A percentile compares a stretch with the other conserved stretches of the same genome.
Evolutionary conservation across 225 moss, liverwort and hornwort genomes (phyloP).

Genomic region (Polytrichum formosum): DNA sequence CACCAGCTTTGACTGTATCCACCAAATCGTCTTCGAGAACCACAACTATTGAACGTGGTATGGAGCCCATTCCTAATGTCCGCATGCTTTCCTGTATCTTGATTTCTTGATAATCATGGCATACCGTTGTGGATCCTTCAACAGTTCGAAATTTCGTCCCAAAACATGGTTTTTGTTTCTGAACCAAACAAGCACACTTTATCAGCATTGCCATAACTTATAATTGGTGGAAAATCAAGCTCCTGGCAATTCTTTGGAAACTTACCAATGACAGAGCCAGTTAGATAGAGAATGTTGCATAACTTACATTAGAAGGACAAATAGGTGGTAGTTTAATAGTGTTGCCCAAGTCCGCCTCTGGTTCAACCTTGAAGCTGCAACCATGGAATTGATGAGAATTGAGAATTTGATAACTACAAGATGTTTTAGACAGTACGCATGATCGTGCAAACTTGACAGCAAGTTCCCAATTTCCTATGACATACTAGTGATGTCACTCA

Average conservation of each 20-base stretch:
- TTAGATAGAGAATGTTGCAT: background rate
- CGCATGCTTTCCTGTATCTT: conserved; percentile 95
- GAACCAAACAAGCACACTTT: conserved; percentile 23
- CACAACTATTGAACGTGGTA: conserved; percentile 86
- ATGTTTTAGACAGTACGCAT: too few species aligned
- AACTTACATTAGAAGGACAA: conserved; percentile 82
- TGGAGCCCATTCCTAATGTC: conserved; percentile 80
- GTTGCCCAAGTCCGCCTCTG: conserved; percentile 74
- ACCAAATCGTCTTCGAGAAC: conserved; percentile 93
- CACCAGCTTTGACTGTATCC: conserved; percentile 87
- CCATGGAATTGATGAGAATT: conserved; percentile 9
- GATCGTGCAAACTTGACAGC: too few species aligned
- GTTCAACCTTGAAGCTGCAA: conserved; percentile 72
- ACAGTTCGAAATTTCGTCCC: conserved; percentile 70
- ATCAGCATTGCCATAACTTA: background rate
- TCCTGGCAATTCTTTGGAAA: too few species aligned
- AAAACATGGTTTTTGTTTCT: conserved; percentile 66
- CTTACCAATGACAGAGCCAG: too few species aligned
- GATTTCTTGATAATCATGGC: conserved; percentile 96
- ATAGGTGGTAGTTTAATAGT: conserved; percentile 67
- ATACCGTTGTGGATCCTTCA: conserved; percentile 48
- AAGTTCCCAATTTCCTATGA: too few species aligned
- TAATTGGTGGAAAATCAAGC: too few species aligned
- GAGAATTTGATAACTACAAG: background rate
- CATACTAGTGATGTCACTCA: too few species aligned